Evolutionary conservation across 306 rosid genomes (phyloP).

Genomic region (Myrica gale): DNA sequence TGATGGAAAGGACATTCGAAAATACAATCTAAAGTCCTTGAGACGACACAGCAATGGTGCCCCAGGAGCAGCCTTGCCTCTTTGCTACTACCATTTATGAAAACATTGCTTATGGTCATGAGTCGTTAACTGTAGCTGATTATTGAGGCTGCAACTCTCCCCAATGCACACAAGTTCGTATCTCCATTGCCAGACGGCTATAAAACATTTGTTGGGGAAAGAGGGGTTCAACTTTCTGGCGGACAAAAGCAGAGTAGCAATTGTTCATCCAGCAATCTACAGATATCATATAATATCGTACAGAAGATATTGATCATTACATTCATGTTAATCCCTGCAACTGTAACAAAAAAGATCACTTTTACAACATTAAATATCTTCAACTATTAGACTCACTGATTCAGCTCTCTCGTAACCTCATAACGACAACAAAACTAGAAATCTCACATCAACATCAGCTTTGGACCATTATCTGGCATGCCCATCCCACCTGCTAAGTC

Average conservation of each 20-base stretch:
- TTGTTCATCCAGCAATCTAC: constrained; percentile 55
- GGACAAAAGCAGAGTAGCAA: constrained; percentile 95
- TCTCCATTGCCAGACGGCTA: constrained; percentile 83
- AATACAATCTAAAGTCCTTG: constrained; percentile 89
- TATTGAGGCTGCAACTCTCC: constrained; percentile 79
- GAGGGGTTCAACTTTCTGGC: constrained; percentile 92
- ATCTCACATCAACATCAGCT: constrained; percentile 70
- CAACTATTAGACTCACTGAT: not conserved
- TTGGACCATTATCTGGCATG: constrained; percentile 92
- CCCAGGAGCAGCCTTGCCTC: constrained; percentile 83
- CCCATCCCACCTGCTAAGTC: constrained; percentile 97
- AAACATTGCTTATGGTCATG: constrained; percentile 92
- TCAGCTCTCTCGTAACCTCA: not conserved
- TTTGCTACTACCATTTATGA: constrained; percentile 83
- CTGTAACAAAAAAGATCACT: not conserved
- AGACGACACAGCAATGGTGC: constrained; percentile 88
- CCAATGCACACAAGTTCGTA: constrained; percentile 86
- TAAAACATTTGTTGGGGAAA: constrained; percentile 92
- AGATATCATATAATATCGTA: too few relatives aligned
- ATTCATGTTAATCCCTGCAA: not conserved
- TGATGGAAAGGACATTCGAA: constrained; percentile 89
- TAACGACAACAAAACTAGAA: not conserved
- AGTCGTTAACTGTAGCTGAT: constrained; percentile 85
- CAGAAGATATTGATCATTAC: not conserved
- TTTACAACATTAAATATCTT: constrained; percentile 19